Base-by-base conservation (phyloP, 208 protist genomes). In the Leishmania turanica region DNA sequence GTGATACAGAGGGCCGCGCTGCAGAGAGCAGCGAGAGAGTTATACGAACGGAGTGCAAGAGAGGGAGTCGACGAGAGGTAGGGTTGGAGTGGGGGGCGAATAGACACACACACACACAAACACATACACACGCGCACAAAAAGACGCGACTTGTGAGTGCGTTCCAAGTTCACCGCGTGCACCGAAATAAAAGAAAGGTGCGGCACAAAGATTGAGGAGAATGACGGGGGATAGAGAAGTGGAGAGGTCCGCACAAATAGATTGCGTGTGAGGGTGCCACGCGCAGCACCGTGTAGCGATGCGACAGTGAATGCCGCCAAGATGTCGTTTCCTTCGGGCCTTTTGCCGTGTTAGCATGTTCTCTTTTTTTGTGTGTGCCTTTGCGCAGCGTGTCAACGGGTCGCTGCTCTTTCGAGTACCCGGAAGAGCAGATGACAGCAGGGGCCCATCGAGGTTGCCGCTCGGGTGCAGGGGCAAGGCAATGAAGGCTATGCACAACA, bases 381-480 rank as follows among this genome's bases (percentile, higher is more conserved):
- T 27, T 47, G 21, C 21, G 19, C 37, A 71, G 31, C 6, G 31
- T 40, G 15, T 40, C 31, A 21, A 40, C 31, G 3, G 27, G 62
- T 68, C 13, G 31, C 31, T 13, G 27, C 42, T 47, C 3, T 34
- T 47, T 37, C 24, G 37, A 47, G n/a, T 17, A n/a, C 76, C 75
- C 64, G 45, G 24, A 15, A 79, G 40, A 64, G n/a, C 47, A 83
- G 42, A 78, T 71, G 5, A 37, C 31, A 68, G 49, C 27, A 60
- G 49, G 27, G 4, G 7, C 58, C 24, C 58, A 4, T 9, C 27
- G 58, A 64, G 27, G 27, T 9, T 64, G 58, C 27, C 11, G 9
- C n/a, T 27, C 27, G 27, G 5, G 58, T 64, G 27, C 27, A 3
- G 13, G 66, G 19, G 15, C 6, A 27, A 7, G 37, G 4, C 40